These are phyloP conservation scores for Microcos paniculata DNA, from an alignment of 345 rosid genomes.

Conservation along the genomic window DNA sequence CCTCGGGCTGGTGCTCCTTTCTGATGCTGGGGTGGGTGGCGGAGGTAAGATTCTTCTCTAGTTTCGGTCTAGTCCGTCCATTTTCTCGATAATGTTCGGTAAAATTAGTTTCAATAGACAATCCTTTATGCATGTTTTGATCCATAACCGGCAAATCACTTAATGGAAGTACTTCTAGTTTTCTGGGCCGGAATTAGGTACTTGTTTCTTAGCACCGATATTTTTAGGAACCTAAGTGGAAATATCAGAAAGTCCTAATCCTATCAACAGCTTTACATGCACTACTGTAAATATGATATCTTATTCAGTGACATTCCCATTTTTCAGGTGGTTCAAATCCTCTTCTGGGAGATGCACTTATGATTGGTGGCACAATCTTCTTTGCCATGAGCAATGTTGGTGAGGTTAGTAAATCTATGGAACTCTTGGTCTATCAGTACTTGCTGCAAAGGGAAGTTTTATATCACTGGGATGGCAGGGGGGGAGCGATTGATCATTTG, in stretches of 20 bases:
- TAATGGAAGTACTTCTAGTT: background rate
- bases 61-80: background rate
- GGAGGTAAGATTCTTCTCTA: conserved; percentile 38
- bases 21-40: conserved; percentile 58
- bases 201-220: background rate
- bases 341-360: conserved; percentile 49
- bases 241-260: background rate
- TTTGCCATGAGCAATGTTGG: conserved; percentile 57
- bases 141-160: background rate
- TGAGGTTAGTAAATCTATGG: conserved; percentile 37
- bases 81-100: background rate
- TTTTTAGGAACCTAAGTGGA: background rate
- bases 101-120: too few species aligned
- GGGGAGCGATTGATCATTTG: background rate
- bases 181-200: background rate
- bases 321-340: conserved; percentile 47
- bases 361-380: conserved; percentile 46
- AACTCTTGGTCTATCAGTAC: background rate
- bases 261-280: background rate
- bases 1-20: conserved; percentile 57
- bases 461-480: background rate
- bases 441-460: background rate
- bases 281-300: background rate
- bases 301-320: background rate
- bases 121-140: background rate